Conservation (phyloP, 108 stramenopile genomes). For the Cyclotella baltica region DNA sequence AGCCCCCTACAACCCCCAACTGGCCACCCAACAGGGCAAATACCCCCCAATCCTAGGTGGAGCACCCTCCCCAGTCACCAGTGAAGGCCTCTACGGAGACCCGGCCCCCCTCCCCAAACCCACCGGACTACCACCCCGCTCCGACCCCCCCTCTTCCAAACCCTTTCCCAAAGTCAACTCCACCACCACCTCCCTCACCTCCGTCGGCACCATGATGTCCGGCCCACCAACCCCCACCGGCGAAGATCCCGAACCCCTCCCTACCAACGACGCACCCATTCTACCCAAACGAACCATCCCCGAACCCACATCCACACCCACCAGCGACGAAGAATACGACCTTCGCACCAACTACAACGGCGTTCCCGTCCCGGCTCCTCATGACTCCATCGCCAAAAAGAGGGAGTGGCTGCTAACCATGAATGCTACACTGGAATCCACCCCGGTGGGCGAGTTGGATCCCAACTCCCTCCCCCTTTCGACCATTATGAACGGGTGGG, state of each 20-base stretch:
- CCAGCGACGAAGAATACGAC: slow-evolving; percentile 32
- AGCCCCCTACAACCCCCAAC: slow-evolving; percentile 41
- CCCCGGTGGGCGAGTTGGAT: slow-evolving; percentile 73
- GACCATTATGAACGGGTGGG: slow-evolving; percentile 89
- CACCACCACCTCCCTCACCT: slow-evolving; percentile 4
- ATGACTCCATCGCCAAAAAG: slow-evolving; percentile 68
- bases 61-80: slow-evolving; percentile 20
- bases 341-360: slow-evolving; percentile 21
- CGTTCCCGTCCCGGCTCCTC: slow-evolving; percentile 51
- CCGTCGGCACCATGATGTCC: slow-evolving; percentile 14
- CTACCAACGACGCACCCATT: slow-evolving; percentile 35
- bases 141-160: slow-evolving; percentile 8
- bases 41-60: slow-evolving; percentile 54
- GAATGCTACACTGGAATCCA: slow-evolving; percentile 75
- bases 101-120: neutral
- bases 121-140: neutral
- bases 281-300: slow-evolving; percentile 51
- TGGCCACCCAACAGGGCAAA: slow-evolving; percentile 39
- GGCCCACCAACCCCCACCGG: neutral
- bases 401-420: slow-evolving; percentile 85
- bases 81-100: slow-evolving; percentile 18
- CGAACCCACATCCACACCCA: slow-evolving; percentile 17
- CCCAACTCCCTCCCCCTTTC: slow-evolving; percentile 68
- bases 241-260: neutral
- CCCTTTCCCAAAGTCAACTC: slow-evolving; percentile 2